Evolutionary conservation across 768 basidiomycete genomes (phyloP).

Genomic region (Clathrus columnatus): DNA sequence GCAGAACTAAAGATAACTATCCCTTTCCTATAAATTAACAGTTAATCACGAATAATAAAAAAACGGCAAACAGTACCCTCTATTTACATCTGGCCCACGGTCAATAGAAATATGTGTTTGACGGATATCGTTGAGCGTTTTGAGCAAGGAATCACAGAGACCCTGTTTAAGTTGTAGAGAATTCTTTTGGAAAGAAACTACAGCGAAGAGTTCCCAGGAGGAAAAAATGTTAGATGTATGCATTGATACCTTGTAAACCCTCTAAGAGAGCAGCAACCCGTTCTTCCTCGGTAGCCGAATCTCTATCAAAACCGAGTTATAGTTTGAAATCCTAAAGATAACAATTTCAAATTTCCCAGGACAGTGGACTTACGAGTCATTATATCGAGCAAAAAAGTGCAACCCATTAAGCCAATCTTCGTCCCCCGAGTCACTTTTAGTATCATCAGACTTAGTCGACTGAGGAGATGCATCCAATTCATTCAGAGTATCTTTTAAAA

Average conservation of each 20-base stretch:
- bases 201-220: not conserved
- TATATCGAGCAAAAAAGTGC: slow-evolving; percentile 6
- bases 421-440: not conserved
- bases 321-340: not conserved
- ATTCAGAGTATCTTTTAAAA: not conserved
- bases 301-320: not conserved
- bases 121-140: slow-evolving; percentile 6
- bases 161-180: slow-evolving; percentile 2
- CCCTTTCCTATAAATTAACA: not conserved
- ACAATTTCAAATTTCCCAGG: not conserved
- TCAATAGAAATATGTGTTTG: slow-evolving; percentile 4
- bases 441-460: not conserved
- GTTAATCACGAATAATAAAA: not conserved
- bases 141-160: not conserved
- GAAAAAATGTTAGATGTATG: not conserved
- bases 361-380: slow-evolving; percentile 5
- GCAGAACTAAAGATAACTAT: slow-evolving; percentile 3
- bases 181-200: slow-evolving; percentile 5
- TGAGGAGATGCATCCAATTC: not conserved
- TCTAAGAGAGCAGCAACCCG: slow-evolving; percentile 6
- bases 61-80: not conserved
- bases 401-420: slow-evolving; percentile 3
- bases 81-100: not conserved
- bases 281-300: slow-evolving; percentile 6
- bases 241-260: not conserved